phyloP scores from a whole-genome alignment of 176 grass and related monocot species.

The Poa annua region DNA sequence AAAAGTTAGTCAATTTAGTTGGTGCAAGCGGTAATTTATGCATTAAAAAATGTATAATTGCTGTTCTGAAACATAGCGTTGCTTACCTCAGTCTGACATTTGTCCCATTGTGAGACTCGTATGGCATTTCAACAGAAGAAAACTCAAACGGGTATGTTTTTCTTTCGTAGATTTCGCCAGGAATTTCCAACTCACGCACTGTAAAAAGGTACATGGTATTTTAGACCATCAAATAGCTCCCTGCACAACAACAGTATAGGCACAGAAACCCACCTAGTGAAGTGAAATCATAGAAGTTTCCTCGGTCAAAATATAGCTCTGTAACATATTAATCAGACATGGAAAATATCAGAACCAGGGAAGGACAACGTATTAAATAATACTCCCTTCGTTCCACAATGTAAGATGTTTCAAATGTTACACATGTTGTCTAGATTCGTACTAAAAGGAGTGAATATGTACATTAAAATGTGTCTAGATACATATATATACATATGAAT shows the following conservation, averaged over 20 bases:
- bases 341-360: constrained; percentile 6
- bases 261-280: constrained; percentile 65
- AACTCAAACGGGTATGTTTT: constrained; percentile 92
- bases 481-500: no score
- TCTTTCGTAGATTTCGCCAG: constrained; percentile 92
- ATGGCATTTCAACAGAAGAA: constrained; percentile 93
- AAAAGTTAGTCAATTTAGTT: neutral
- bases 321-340: constrained; percentile 24
- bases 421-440: no score
- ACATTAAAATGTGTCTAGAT: no score
- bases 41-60: neutral
- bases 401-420: no score
- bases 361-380: neutral
- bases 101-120: constrained; percentile 83
- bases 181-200: constrained; percentile 80
- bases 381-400: neutral
- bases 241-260: constrained; percentile 33
- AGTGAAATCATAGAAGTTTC: constrained; percentile 94
- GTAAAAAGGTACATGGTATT: constrained; percentile 6
- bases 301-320: constrained; percentile 90
- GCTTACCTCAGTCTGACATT: constrained; percentile 89
- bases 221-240: constrained; percentile 23
- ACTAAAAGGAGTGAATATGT: no score
- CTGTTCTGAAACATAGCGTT: neutral
- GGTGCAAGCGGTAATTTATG: neutral